Evolutionary conservation across 2,329 filamentous ascomycete species (phyloP), one percentile per base, ranked within the genome.

Genomic region (Dactylellina parvicollis): DNA sequence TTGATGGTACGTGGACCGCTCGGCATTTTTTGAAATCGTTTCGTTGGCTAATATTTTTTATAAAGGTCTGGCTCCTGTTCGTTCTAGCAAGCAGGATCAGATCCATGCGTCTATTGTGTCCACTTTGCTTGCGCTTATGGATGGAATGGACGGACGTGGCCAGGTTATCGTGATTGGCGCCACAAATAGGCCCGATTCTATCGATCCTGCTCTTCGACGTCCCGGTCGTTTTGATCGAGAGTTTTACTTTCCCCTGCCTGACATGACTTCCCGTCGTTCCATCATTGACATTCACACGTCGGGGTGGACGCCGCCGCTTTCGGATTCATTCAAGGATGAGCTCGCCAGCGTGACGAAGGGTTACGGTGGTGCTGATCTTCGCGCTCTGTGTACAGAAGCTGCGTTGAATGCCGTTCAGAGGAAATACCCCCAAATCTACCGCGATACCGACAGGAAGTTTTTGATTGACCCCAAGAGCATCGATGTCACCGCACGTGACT

Each of bases 161-260:
- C 95, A 99, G 81, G 95, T 99, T 73, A 96, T 99, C 79, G 93
- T 99, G 34, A 98, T 99, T 78, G 95, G 95, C 76, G 95, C 95
- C n/a, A 99, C 94, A 67, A 99, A 99, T 80, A 88, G 94, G 76
- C 94, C 95, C 0, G 94, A 98, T 81, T 96, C 95, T 57, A 93
- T 99, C 74, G 94, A 99, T 80, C 94, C 94, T 76, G 94, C 94
- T n/a, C 85, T 99, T 69, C 90, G 95, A 73, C 89, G 94, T 55
- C 94, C 95, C 18, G 96, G 95, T 44, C 90, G 95, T 56, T 99
- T 99, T 79, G 95, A 99, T 80, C 86, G 95, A 80, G 96, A 99
- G 80, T 99, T 99, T 78, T 98, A 98, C 82, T 99, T 99, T 79
- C 93, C 95, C 0, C 84, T 99, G 30, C 95, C 95, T 0, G 91